A percentile compares a stretch with the other conserved stretches of the same genome.
Conservation (phyloP, 306 rosid genomes). For the Ormosia emarginata region DNA sequence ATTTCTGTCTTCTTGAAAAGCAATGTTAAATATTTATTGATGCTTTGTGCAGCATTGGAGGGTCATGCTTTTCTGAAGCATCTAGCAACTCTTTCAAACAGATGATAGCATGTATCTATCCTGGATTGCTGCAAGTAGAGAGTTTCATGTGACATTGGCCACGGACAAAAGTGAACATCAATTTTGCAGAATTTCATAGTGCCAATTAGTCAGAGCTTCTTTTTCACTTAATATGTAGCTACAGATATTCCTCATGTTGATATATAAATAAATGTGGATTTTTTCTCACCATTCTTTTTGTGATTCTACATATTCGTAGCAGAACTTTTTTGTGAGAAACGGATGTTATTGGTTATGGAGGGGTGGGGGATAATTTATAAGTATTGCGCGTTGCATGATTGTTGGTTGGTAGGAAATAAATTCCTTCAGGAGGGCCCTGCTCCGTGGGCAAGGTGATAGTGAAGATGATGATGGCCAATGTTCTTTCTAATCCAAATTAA, state of each 20-base stretch:
- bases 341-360: not conserved
- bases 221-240: not conserved
- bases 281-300: constrained; percentile 26
- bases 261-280: not conserved
- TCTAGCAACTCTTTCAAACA: constrained; percentile 67
- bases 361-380: not conserved
- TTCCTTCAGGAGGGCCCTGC: not conserved
- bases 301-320: constrained; percentile 5
- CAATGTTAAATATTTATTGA: constrained; percentile 7
- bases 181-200: constrained; percentile 29
- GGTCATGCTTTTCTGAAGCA: constrained; percentile 59
- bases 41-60: constrained; percentile 61
- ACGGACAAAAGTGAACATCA: constrained; percentile 12
- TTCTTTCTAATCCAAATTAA: not conserved
- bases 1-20: not conserved
- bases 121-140: constrained; percentile 72
- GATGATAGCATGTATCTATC: constrained; percentile 63
- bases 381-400: constrained; percentile 15
- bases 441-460: not conserved
- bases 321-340: not conserved
- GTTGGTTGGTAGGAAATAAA: not conserved
- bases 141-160: constrained; percentile 32
- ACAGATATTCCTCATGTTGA: constrained; percentile 12
- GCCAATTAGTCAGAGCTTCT: not conserved
- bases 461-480: not conserved